Conservation (phyloP, 2,329 filamentous ascomycete genomes). For the Nemania sp. region DNA sequence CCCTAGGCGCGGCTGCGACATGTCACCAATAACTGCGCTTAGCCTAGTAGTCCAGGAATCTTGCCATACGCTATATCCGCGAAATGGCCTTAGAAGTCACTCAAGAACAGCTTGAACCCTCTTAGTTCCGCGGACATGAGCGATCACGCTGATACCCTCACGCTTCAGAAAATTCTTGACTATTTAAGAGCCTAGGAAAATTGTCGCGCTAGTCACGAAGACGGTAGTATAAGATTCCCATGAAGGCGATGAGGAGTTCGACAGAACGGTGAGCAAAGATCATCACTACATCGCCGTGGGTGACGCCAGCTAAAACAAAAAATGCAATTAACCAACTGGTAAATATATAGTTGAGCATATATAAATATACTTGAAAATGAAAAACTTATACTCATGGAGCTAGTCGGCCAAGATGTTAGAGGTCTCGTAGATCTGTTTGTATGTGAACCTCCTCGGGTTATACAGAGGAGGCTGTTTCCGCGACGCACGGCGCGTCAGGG, state of each 20-base stretch:
- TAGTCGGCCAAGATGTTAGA: slow-evolving; percentile 85
- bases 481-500: slow-evolving; percentile 69
- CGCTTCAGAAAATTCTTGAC: slow-evolving; percentile 79
- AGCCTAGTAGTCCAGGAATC: slow-evolving; percentile 75
- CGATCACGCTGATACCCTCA: slow-evolving; percentile 72
- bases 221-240: slow-evolving; percentile 78
- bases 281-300: slow-evolving; percentile 90
- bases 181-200: slow-evolving; percentile 87
- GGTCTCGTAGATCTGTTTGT: slow-evolving; percentile 86
- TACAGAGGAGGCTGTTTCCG: slow-evolving; percentile 61
- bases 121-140: slow-evolving; percentile 77
- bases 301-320: slow-evolving; percentile 79
- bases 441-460: slow-evolving; percentile 70
- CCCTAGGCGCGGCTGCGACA: slow-evolving; percentile 79
- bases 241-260: slow-evolving; percentile 74
- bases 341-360: no score
- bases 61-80: slow-evolving; percentile 84
- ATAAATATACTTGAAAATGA: no score
- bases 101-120: slow-evolving; percentile 69
- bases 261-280: slow-evolving; percentile 88
- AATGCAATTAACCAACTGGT: no score
- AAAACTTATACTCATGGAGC: slow-evolving; percentile 75
- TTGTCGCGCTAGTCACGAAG: slow-evolving; percentile 89
- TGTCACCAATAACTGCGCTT: slow-evolving; percentile 77
- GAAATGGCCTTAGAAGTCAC: slow-evolving; percentile 74